phyloP scores from a whole-genome alignment of 1,284 basidiomycete species.

The Moniliella sp. region DNA sequence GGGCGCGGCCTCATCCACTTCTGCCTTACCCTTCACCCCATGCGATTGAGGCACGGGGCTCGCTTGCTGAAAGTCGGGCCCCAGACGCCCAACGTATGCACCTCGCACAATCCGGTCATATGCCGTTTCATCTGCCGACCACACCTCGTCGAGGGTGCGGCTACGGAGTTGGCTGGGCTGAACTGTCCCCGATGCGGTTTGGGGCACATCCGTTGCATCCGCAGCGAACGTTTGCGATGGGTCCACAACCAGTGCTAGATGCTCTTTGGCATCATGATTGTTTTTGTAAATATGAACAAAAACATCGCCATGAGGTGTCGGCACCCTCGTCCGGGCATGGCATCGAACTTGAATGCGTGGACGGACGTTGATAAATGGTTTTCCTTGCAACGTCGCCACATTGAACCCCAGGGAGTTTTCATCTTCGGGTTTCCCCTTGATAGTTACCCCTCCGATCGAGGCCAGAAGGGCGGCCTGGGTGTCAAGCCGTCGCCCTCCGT shows the following conservation, averaged over 20 bases:
- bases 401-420: no score
- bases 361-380: no score
- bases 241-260: constrained; percentile 88
- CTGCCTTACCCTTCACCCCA: neutral
- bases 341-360: no score
- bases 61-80: constrained; percentile 39
- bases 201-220: neutral
- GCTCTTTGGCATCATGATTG: constrained; percentile 68
- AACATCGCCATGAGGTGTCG: constrained; percentile 77
- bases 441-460: no score
- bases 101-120: constrained; percentile 81
- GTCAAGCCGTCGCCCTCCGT: no score
- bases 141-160: constrained; percentile 57
- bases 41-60: constrained; percentile 9
- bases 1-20: constrained; percentile 39
- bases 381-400: no score
- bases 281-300: constrained; percentile 84
- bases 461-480: no score
- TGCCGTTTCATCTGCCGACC: constrained; percentile 67
- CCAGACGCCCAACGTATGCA: constrained; percentile 70
- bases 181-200: neutral
- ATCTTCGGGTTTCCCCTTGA: no score
- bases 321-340: constrained; percentile 86
- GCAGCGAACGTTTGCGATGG: constrained; percentile 24
- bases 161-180: constrained; percentile 48